phyloP scores from a whole-genome alignment of 306 rosid species.

The Trifolium pratense region DNA sequence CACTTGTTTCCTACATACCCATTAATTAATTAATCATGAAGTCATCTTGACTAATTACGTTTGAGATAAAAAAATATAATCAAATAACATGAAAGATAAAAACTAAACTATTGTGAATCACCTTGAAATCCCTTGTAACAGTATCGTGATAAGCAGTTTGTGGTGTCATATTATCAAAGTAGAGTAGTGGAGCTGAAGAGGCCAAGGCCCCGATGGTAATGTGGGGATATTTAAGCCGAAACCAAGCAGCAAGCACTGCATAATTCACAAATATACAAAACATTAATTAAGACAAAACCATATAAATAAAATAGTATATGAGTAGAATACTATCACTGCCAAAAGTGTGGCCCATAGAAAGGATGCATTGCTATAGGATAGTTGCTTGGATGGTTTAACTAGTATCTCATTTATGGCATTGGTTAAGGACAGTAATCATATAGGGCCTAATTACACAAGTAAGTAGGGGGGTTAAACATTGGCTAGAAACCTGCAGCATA shows the following conservation, averaged over 20 bases:
- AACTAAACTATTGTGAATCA: not conserved
- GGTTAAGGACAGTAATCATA: too few relatives aligned
- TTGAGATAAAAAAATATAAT: not conserved
- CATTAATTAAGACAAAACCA: too few relatives aligned
- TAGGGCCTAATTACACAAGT: too few relatives aligned
- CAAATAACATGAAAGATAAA: not conserved
- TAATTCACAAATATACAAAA: not conserved
- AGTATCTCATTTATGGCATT: too few relatives aligned
- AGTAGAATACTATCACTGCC: too few relatives aligned
- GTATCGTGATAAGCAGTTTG: not conserved
- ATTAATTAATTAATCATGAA: not conserved
- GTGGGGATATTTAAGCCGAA: not conserved
- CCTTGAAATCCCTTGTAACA: not conserved
- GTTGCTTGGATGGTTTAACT: too few relatives aligned
- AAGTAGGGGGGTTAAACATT: too few relatives aligned
- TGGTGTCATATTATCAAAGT: slow-evolving; percentile 10
- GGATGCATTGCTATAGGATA: too few relatives aligned
- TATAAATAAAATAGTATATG: too few relatives aligned
- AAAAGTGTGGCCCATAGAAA: too few relatives aligned
- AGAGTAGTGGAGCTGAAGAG: slow-evolving; percentile 4
- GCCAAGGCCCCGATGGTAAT: not conserved
- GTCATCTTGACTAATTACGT: not conserved
- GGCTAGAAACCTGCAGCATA: too few relatives aligned
- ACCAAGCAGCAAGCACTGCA: slow-evolving; percentile 13
- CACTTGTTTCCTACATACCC: not conserved